Conservation (phyloP, 768 basidiomycete species). For the Lentinula guzmanii region DNA sequence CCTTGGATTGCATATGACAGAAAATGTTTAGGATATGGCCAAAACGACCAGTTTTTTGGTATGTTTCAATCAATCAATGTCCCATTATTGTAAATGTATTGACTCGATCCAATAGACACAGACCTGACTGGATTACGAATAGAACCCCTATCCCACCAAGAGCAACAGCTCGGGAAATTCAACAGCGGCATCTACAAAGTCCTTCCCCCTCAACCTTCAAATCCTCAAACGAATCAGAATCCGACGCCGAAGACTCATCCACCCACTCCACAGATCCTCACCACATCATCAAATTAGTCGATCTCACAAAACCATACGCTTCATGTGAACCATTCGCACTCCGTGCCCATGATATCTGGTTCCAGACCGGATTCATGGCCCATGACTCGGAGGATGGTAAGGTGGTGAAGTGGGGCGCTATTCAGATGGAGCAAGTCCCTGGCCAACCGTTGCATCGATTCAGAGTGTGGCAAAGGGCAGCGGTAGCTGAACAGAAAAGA, state of each 20-base stretch:
- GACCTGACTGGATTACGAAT: neutral
- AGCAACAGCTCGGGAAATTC: neutral
- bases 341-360: neutral
- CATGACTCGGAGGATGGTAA: neutral
- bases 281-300: neutral
- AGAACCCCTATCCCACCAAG: neutral
- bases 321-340: neutral
- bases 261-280: neutral
- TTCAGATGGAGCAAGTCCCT: neutral
- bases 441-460: neutral
- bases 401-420: neutral
- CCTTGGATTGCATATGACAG: neutral
- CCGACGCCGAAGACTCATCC: neutral
- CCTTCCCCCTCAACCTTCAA: neutral
- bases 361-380: neutral
- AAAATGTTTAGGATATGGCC: neutral
- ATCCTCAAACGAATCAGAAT: neutral
- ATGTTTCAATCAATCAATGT: neutral
- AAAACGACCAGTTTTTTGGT: neutral
- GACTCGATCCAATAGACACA: neutral
- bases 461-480: neutral
- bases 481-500: neutral
- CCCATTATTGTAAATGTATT: neutral
- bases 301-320: neutral
- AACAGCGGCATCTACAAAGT: neutral